These are phyloP conservation scores for Lathyrus sativus DNA, from an alignment of 306 rosid genomes.

Conservation along the genomic window DNA sequence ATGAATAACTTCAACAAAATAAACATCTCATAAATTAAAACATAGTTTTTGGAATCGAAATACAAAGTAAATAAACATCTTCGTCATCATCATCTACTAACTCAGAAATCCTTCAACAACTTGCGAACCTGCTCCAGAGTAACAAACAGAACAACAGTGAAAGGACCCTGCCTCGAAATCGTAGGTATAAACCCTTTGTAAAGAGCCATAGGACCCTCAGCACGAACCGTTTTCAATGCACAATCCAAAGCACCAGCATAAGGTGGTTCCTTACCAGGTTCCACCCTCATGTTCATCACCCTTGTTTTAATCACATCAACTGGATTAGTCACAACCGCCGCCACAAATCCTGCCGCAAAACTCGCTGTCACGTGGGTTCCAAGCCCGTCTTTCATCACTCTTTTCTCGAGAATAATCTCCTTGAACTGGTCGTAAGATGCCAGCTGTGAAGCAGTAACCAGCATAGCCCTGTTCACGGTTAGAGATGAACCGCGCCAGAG, in stretches of 20 bases:
- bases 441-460: constrained; percentile 77
- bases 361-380: constrained; percentile 87
- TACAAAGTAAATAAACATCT: not conserved
- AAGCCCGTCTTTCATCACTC: constrained; percentile 66
- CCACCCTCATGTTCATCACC: constrained; percentile 87
- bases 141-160: constrained; percentile 75
- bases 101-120: constrained; percentile 71
- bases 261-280: constrained; percentile 59
- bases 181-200: constrained; percentile 79
- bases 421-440: constrained; percentile 76
- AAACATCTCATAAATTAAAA: not conserved
- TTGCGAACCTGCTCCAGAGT: constrained; percentile 79
- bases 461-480: constrained; percentile 83
- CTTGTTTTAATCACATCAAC: constrained; percentile 78
- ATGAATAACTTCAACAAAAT: not conserved
- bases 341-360: constrained; percentile 76
- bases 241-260: constrained; percentile 75
- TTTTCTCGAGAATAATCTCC: constrained; percentile 58
- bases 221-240: constrained; percentile 62
- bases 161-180: constrained; percentile 82
- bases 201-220: constrained; percentile 74
- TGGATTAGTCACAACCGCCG: constrained; percentile 74
- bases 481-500: constrained; percentile 79
- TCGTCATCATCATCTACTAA: constrained; percentile 26
- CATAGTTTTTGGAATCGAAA: not conserved